Conservation (phyloP, 345 rosid species). For the Ceriops tagal region DNA sequence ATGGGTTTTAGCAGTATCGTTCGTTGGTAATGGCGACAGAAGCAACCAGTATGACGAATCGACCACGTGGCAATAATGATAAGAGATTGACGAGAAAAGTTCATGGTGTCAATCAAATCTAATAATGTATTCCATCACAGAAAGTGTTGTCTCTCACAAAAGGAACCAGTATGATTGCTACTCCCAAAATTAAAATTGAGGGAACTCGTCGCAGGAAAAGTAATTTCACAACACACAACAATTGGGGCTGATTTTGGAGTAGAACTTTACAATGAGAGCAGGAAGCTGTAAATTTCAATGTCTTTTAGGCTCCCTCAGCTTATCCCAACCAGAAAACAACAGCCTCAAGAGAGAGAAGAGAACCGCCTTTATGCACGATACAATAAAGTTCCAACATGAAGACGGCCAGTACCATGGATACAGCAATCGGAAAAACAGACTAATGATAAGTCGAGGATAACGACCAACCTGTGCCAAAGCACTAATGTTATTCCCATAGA, state of each 20-base stretch:
- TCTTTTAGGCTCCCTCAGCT: constrained; percentile 36
- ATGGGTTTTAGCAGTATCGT: too few species aligned
- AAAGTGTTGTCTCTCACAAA: not conserved
- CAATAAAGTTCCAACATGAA: constrained; percentile 85
- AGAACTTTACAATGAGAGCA: not conserved
- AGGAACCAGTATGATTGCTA: not conserved
- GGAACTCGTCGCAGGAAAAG: not conserved
- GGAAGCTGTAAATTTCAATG: constrained; percentile 10
- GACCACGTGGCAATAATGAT: too few species aligned
- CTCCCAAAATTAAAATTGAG: constrained; percentile 9
- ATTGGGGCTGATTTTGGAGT: not conserved
- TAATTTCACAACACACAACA: constrained; percentile 2
- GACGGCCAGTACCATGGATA: constrained; percentile 99
- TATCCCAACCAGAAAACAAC: constrained; percentile 55
- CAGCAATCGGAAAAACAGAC: constrained; percentile 77
- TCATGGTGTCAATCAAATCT: too few species aligned
- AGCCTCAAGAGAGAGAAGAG: constrained; percentile 46
- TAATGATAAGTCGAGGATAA: constrained; percentile 93
- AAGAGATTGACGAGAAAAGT: too few species aligned
- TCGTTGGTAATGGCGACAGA: too few species aligned
- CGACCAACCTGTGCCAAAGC: constrained; percentile 70
- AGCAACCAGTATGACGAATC: too few species aligned
- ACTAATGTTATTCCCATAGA: constrained; percentile 1
- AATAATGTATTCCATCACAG: too few species aligned
- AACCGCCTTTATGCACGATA: constrained; percentile 63